These are phyloP conservation scores for Globisporangium viniferum DNA, from an alignment of 352 stramenopile species.

Conservation along the genomic window DNA sequence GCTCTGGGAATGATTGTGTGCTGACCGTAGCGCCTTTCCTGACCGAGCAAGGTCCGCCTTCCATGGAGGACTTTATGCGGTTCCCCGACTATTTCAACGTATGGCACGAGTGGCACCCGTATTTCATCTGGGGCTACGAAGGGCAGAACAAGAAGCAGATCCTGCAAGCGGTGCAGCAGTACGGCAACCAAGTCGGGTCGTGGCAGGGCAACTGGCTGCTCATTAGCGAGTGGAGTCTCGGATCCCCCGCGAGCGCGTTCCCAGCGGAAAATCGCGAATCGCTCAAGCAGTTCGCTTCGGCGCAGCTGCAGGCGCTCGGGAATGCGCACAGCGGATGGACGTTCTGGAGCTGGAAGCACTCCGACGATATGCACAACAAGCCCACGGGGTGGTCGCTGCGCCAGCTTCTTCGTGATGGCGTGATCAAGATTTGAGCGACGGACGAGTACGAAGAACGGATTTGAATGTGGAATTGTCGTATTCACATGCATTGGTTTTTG, in stretches of 20 bases:
- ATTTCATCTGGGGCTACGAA: conserved; percentile 68
- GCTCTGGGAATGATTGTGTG: conserved; percentile 52
- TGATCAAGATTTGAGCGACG: conserved; percentile 22
- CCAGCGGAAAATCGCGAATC: conserved; percentile 36
- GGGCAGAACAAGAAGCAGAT: conserved; percentile 54
- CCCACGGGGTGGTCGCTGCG: conserved; percentile 75
- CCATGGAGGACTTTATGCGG: conserved; percentile 38
- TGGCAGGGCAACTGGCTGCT: conserved; percentile 77
- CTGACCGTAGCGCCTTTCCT: conserved; percentile 49
- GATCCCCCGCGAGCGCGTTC: conserved; percentile 54
- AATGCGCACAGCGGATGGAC: conserved; percentile 76
- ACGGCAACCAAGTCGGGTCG: conserved; percentile 44
- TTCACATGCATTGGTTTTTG: neutral
- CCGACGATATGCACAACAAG: conserved; percentile 50
- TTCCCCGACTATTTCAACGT: conserved; percentile 42
- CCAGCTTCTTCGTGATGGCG: conserved; percentile 70
- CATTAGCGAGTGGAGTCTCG: conserved; percentile 84
- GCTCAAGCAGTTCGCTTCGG: conserved; percentile 49
- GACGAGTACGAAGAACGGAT: neutral
- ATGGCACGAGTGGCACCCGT: conserved; percentile 52
- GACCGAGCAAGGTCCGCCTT: conserved; percentile 40
- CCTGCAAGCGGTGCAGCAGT: conserved; percentile 48
- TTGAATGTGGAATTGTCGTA: neutral
- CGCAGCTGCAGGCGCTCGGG: conserved; percentile 55
- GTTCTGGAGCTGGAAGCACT: conserved; percentile 85